Conservation (phyloP, 1,284 basidiomycete genomes). For the Albatrellus sp. region DNA sequence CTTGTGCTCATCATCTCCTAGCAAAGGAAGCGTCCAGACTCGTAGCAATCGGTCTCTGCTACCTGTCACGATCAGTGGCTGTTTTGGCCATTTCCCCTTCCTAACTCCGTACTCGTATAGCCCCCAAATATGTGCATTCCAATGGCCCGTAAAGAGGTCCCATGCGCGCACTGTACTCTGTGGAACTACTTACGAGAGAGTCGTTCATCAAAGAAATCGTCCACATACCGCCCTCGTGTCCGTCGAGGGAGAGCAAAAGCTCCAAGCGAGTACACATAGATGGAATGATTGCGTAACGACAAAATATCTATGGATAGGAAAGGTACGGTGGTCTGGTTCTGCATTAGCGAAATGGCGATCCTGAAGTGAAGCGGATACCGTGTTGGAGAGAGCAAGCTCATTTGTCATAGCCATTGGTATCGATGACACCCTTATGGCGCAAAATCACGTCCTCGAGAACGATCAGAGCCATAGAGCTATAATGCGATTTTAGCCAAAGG, state of each 20-base stretch:
- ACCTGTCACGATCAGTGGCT: conserved; percentile 85
- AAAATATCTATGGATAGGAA: conserved; percentile 77
- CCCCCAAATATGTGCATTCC: conserved; percentile 88
- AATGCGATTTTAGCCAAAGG: no score
- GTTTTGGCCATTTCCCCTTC: conserved; percentile 73
- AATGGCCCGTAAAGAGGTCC: conserved; percentile 70
- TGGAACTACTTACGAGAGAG: conserved; percentile 85
- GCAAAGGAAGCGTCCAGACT: conserved; percentile 81
- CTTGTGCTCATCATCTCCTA: conserved; percentile 65
- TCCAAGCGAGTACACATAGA: conserved; percentile 82
- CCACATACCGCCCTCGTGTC: conserved; percentile 95
- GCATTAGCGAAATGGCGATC: conserved; percentile 53
- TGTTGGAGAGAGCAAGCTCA: no score
- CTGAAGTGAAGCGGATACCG: no score
- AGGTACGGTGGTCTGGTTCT: conserved; percentile 66
- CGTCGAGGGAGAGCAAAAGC: conserved; percentile 63
- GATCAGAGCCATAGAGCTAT: no score
- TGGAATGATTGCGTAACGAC: conserved; percentile 94
- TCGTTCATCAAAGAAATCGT: conserved; percentile 78
- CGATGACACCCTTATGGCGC: no score
- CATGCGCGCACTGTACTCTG: conserved; percentile 92
- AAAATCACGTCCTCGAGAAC: no score
- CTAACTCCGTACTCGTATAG: conserved; percentile 75
- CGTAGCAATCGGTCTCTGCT: conserved; percentile 83
- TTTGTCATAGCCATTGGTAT: no score